Evolutionary conservation across 2,329 filamentous ascomycete genomes (phyloP).

Genomic region (Graphiopsis chlorocephala): DNA sequence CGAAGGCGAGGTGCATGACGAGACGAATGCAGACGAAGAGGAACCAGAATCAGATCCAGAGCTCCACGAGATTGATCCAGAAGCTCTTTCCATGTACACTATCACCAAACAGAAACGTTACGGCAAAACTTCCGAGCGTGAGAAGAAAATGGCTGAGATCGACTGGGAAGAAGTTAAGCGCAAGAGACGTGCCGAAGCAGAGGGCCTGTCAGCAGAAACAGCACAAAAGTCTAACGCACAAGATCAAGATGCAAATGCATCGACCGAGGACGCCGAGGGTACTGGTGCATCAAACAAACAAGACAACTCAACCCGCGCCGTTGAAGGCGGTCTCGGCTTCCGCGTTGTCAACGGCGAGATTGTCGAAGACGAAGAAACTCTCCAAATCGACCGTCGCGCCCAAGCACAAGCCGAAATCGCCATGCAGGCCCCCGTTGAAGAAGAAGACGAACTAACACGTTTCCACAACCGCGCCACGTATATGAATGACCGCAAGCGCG

Average conservation of each 20-base stretch:
- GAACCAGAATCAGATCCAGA: constrained; percentile 32
- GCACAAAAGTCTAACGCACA: constrained; percentile 9
- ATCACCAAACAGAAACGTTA: constrained; percentile 58
- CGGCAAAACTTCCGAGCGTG: constrained; percentile 72
- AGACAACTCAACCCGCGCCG: constrained; percentile 8
- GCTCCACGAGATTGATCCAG: constrained; percentile 56
- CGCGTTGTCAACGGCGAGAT: constrained; percentile 70
- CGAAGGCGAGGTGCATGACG: neutral
- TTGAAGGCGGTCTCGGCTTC: constrained; percentile 35
- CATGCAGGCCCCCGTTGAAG: constrained; percentile 56
- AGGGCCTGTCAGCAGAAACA: constrained; percentile 23
- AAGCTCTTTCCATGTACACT: constrained; percentile 68
- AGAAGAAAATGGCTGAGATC: constrained; percentile 68
- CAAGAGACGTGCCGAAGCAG: constrained; percentile 39
- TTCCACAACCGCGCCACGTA: constrained; percentile 68
- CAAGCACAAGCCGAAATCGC: constrained; percentile 55
- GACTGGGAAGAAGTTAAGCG: constrained; percentile 53
- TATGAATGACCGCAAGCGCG: constrained; percentile 58
- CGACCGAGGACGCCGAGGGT: constrained; percentile 13
- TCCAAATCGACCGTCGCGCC: constrained; percentile 67
- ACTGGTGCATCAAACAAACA: constrained; percentile 11
- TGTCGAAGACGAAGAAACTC: constrained; percentile 65
- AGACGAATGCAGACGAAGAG: constrained; percentile 16
- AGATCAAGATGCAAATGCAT: constrained; percentile 8
- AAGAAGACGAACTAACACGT: constrained; percentile 75